These are phyloP conservation scores for Trametes coccinea DNA, from an alignment of 768 basidiomycete genomes.

Conservation along the genomic window DNA sequence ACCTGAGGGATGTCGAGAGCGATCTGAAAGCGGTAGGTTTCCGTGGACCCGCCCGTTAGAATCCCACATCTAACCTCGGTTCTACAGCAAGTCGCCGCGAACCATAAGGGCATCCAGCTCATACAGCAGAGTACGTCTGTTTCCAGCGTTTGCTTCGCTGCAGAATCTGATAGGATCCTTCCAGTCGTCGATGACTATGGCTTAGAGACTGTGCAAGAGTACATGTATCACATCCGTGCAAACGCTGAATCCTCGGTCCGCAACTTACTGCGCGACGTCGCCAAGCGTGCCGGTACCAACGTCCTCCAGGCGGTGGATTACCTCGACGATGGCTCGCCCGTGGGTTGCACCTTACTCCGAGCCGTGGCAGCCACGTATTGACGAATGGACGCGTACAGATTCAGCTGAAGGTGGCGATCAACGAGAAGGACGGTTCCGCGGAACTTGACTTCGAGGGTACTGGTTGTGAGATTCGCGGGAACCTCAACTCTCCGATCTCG, in stretches of 20 bases:
- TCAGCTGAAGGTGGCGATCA: constrained; percentile 71
- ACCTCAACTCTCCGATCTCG: constrained; percentile 82
- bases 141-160: neutral
- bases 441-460: constrained; percentile 85
- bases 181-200: constrained; percentile 86
- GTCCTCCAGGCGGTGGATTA: constrained; percentile 75
- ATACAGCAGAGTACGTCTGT: constrained; percentile 67
- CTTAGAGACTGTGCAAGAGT: constrained; percentile 84
- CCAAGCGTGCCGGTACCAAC: constrained; percentile 63
- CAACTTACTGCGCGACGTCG: constrained; percentile 75
- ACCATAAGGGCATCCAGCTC: constrained; percentile 87
- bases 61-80: no score
- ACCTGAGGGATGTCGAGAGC: constrained; percentile 87
- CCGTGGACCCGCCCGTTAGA: no score
- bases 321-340: constrained; percentile 86
- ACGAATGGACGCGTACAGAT: constrained; percentile 48
- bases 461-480: constrained; percentile 80
- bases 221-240: constrained; percentile 87
- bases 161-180: neutral
- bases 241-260: constrained; percentile 91
- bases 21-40: constrained; percentile 81
- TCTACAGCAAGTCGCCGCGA: constrained; percentile 86
- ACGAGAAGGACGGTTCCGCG: constrained; percentile 73
- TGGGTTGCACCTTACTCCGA: constrained; percentile 32
- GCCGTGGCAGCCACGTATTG: neutral